Evolutionary conservation across 768 basidiomycete species (phyloP), one percentile per base, ranked within the genome.

Genomic region (Tremella yokohamensis): DNA sequence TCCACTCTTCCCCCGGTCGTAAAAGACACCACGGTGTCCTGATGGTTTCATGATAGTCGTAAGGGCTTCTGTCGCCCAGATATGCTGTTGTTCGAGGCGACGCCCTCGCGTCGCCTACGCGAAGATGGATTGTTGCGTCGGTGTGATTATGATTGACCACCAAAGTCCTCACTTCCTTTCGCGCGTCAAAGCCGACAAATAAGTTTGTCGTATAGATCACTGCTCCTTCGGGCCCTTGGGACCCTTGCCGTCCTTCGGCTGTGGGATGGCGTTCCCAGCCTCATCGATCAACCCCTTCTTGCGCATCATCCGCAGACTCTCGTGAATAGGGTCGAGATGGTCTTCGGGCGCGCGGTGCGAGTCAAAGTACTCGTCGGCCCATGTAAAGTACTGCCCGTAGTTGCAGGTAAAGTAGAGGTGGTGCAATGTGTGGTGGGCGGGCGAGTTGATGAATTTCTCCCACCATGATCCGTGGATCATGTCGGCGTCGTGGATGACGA

Each of bases 401-500:
- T 98, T 98, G 65, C 88, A 87, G 42, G 88, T 96, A 79, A 97
- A 98, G 80, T 93, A 94, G 19, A 99, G 79, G 72, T 98, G 96
- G 75, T 97, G 94, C 42, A 97, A 81, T 0, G 93, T 98, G 76
- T 99, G 96, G 68, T 99, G 96, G 1, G 93, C 90, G 1, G 96
- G 94, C n/a, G 91, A 92, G 78, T 98, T 99, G 79, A 99, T 92
- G 73, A 88, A 78, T 58, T 82, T 85, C 78, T 97, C 94, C 3
- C 96, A 82, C 3, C 85, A 80, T 73, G 90, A 87, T 2, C 88
- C 93, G 25, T 90, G 89, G 70, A 98, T 85, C 94, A 99, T 98
- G 79, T 98, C 96, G 2, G 90, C 93, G 77, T 99, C 96, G 73
- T 99, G 94, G 65, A 99, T 99, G 60, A 96, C 82, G 75, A 98